A percentile compares a stretch with the other conserved stretches of the same genome.
Conservation (phyloP, 1,139 yeast species). For the Candida sanyaensis region DNA sequence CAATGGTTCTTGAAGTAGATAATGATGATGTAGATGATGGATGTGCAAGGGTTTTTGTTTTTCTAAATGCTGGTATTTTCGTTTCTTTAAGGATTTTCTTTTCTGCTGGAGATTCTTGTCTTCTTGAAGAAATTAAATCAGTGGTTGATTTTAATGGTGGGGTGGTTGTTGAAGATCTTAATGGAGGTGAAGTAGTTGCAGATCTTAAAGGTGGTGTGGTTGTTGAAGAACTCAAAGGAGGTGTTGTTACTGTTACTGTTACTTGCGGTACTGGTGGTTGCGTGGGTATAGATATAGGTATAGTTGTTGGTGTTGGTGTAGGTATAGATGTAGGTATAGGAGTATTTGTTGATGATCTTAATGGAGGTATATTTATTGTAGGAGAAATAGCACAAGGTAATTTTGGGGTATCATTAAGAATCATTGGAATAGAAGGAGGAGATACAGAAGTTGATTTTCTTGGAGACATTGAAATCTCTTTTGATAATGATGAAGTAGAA, state of each 20-base stretch:
- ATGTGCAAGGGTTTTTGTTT: constrained; percentile 2
- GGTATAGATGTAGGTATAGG: neutral
- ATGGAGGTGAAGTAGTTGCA: neutral
- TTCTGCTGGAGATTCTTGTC: constrained; percentile 33
- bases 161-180: neutral
- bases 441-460: neutral
- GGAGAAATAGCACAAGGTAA: neutral
- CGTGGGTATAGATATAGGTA: neutral
- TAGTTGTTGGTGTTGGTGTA: neutral
- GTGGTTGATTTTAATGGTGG: neutral
- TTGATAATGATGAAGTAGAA: constrained; percentile 6
- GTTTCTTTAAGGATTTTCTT: constrained; percentile 29
- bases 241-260: too few relatives aligned
- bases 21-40: constrained; percentile 6
- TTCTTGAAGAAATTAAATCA: constrained; percentile 20
- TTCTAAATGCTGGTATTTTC: constrained; percentile 29
- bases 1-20: constrained; percentile 4
- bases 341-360: neutral
- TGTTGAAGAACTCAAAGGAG: too few relatives aligned
- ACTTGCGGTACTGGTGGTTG: too few relatives aligned
- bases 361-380: neutral
- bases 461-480: constrained; percentile 1
- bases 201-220: too few relatives aligned
- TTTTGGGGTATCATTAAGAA: neutral
- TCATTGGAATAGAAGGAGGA: neutral